Conservation (phyloP, 1,284 basidiomycete species). For the Puccinia horiana region DNA sequence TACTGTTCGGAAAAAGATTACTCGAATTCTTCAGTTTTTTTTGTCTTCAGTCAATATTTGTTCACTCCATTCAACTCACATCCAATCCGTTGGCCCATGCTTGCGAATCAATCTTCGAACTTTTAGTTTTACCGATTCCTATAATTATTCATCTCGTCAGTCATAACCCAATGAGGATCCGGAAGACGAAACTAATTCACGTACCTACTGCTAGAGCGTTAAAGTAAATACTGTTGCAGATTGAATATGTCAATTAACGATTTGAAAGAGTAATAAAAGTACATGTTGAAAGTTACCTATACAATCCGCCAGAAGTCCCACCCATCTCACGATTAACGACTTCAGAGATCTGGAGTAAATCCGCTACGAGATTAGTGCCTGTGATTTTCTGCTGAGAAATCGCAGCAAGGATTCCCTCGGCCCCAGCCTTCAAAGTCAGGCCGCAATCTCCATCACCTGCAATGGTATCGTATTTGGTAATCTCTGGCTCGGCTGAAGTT, state of each 20-base stretch:
- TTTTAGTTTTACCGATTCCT: constrained; percentile 26
- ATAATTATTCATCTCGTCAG: background rate
- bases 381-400: constrained; percentile 62
- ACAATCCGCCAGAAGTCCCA: constrained; percentile 86
- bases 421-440: constrained; percentile 75
- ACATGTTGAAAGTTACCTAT: constrained; percentile 68
- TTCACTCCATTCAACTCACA: constrained; percentile 32
- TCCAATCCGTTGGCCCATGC: constrained; percentile 69
- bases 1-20: constrained; percentile 51
- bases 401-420: constrained; percentile 60
- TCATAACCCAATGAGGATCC: background rate
- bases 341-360: constrained; percentile 70
- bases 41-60: background rate
- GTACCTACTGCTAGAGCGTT: constrained; percentile 75
- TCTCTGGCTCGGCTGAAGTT: constrained; percentile 77
- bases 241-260: background rate
- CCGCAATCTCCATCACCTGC: constrained; percentile 74
- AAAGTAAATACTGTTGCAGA: constrained; percentile 72
- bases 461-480: constrained; percentile 82
- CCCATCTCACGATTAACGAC: constrained; percentile 77
- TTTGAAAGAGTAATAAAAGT: background rate
- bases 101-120: constrained; percentile 60
- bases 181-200: background rate
- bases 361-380: constrained; percentile 67
- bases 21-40: too few relatives aligned